Base-by-base conservation (phyloP, 148 eudicot species). In the Nepenthes gracilis region DNA sequence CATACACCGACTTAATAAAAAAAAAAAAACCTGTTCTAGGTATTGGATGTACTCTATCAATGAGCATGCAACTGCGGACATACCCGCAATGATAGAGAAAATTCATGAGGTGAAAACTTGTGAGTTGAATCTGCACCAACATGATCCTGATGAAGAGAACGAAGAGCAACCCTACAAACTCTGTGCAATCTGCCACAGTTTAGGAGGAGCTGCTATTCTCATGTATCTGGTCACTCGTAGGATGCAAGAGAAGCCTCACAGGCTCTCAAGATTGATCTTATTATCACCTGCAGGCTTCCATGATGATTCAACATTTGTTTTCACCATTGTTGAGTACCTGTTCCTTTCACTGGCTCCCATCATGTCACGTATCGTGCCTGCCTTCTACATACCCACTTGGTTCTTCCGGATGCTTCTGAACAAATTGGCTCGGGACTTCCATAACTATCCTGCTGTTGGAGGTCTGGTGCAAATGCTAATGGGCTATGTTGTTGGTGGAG, bases 211-310 rank as follows among this genome's bases (percentile, higher is more conserved):
- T 62, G 98, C 73, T 43, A 75, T 86, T 63, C 66, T 93, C 43
- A 93, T 93, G 88, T 86, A 93, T 66, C 73, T 78, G 9, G 58
- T 93, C 60, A 84, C 98, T 2, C 84, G 82, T 33, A 71, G 70
- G 65, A 68, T 86, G 4, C 80, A 75, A 66, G 82, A 79, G 57
- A 83, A 74, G 63, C 85, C 89, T 36, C 96, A 93, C 45, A 78
- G 96, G 58, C 80, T 88, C 48, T 88, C 96, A 52, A 84, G 98
- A 59, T 56, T 84, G 62, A 75, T 93, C 74, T 68, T 88, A 33
- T 64, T 93, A 55, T 93, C 98, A 32, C 98, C 98, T 9, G 98
- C 96, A 1, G 98, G 98, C 36, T 93, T 93, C 70, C 98, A 93
- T 35, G 79, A 79, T 49, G 95, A 88, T 65, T 82, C 98, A 36